Evolutionary conservation across 192 early-diverging fungal species (phyloP).

Genomic region (Umbelopsis sp.): DNA sequence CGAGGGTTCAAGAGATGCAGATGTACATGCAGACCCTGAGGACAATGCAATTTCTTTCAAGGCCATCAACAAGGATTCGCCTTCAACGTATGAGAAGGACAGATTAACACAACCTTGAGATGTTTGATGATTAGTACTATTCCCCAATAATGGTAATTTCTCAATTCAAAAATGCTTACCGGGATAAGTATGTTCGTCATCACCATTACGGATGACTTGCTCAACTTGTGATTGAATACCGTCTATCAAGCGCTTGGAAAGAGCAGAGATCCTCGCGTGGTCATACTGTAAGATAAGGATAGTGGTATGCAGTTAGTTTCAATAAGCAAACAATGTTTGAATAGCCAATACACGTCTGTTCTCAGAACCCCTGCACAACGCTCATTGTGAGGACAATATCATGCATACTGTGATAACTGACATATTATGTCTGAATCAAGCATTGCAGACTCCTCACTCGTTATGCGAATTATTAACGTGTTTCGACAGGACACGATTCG

Average conservation of each 20-base stretch:
- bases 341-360: conserved; percentile 24
- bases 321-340: no score
- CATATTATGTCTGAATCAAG: background rate
- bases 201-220: conserved; percentile 91
- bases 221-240: conserved; percentile 79
- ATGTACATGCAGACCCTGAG: conserved; percentile 95
- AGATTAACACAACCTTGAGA: conserved; percentile 87
- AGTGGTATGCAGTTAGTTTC: background rate
- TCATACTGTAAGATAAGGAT: conserved; percentile 70
- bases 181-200: conserved; percentile 75
- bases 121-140: no score
- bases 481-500: conserved; percentile 30
- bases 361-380: conserved; percentile 63
- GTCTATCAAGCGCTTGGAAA: conserved; percentile 79
- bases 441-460: background rate
- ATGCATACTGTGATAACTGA: background rate
- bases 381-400: conserved; percentile 42
- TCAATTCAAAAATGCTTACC: conserved; percentile 32
- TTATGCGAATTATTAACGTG: conserved; percentile 24
- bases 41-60: conserved; percentile 96
- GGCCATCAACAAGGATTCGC: conserved; percentile 97
- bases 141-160: background rate
- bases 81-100: conserved; percentile 96
- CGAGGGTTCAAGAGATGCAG: conserved; percentile 92
- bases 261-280: conserved; percentile 63